Evolutionary conservation across 768 basidiomycete genomes (phyloP).

Genomic region (Boletus reticulatus): DNA sequence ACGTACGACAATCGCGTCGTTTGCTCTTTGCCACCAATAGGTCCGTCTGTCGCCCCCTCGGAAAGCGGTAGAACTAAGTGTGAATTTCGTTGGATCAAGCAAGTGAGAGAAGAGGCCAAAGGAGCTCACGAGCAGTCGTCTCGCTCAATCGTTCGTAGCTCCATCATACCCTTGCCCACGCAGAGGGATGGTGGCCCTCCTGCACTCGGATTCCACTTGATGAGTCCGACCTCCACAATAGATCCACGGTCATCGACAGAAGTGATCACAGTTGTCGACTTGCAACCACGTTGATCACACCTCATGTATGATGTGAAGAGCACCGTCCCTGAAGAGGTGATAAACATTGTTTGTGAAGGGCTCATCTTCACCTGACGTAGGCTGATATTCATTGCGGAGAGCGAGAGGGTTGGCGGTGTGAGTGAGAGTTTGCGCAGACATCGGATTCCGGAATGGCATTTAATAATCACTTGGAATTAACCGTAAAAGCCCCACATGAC

Average conservation of each 20-base stretch:
- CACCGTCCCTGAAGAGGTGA: constrained; percentile 14
- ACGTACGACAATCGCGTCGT: constrained; percentile 1
- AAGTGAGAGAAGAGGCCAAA: neutral
- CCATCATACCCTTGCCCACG: neutral
- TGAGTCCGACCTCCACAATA: constrained; percentile 5
- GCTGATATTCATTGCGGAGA: constrained; percentile 17
- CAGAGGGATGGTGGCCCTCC: neutral
- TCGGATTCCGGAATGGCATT: neutral
- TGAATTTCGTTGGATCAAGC: neutral
- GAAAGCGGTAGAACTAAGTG: constrained; percentile 5
- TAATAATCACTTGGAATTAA: neutral
- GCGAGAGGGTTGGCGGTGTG: neutral
- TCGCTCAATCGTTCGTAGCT: neutral
- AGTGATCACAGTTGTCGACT: constrained; percentile 7
- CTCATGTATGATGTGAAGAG: constrained; percentile 11
- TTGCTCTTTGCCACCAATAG: constrained; percentile 9
- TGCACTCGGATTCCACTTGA: constrained; percentile 15
- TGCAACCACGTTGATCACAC: neutral
- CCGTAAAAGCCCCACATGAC: neutral
- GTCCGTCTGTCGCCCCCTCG: constrained; percentile 6
- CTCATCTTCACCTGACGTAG: constrained; percentile 13
- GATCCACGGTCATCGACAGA: constrained; percentile 11
- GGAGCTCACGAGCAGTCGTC: neutral
- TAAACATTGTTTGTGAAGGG: constrained; percentile 10
- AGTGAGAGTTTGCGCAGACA: neutral